A percentile compares a stretch with the other conserved stretches of the same genome.
Evolutionary conservation across 805 yeast species (phyloP).

Genomic region (Starmerella etchellsii): DNA sequence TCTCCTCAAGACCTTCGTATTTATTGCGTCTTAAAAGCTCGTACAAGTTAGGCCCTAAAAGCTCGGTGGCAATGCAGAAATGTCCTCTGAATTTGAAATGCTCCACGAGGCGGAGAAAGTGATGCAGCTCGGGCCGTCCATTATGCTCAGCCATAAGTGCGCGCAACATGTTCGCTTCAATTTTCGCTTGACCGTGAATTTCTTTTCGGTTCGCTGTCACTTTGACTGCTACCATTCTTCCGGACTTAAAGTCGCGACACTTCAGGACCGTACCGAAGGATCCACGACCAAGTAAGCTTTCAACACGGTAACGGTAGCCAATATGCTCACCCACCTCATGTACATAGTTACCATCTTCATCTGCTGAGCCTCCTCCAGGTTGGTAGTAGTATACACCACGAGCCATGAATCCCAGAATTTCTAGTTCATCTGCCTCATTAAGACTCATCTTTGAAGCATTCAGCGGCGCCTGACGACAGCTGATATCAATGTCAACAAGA

Average conservation of each 20-base stretch:
- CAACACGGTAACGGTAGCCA: conserved; percentile 57
- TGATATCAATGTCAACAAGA: conserved; percentile 11
- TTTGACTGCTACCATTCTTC: conserved; percentile 54
- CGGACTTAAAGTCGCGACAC: conserved; percentile 53
- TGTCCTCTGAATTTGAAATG: conserved; percentile 74
- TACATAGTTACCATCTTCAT: conserved; percentile 48
- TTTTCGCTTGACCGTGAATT: conserved; percentile 64
- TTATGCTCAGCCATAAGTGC: conserved; percentile 29
- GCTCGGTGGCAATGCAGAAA: conserved; percentile 67
- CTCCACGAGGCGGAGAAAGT: conserved; percentile 44
- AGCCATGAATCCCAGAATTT: conserved; percentile 7
- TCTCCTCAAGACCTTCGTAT: conserved; percentile 27
- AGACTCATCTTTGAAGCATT: neutral
- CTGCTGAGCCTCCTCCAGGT: conserved; percentile 23
- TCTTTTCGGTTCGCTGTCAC: conserved; percentile 60
- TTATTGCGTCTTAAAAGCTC: conserved; percentile 35
- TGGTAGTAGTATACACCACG: conserved; percentile 13
- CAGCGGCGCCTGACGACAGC: conserved; percentile 1
- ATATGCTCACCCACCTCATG: conserved; percentile 53
- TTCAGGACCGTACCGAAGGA: conserved; percentile 69
- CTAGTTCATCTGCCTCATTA: neutral
- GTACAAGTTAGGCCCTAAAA: conserved; percentile 52
- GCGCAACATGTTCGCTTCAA: conserved; percentile 59
- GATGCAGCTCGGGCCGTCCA: conserved; percentile 23
- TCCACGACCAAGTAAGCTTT: conserved; percentile 54